Base-by-base conservation (phyloP, 2,329 filamentous ascomycete species). In the Fusarium sp. region DNA sequence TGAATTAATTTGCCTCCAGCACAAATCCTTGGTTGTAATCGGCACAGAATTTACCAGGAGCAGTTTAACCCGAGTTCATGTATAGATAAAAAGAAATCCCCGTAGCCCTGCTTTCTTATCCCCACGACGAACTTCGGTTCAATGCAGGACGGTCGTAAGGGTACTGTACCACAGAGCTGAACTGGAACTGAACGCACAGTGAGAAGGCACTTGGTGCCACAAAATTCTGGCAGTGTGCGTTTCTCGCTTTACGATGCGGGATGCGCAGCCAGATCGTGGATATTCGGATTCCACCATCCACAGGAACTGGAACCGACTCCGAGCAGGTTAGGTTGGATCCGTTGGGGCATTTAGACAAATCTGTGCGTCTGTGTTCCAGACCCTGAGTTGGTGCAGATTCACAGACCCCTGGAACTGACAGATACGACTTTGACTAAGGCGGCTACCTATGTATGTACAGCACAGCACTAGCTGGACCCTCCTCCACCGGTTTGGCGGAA, bases 401-500 rank as follows among this genome's bases (percentile, higher is more conserved):
- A 62, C 42, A 56, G 36, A 55, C 63, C 67, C 70, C 59, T 59
- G 31, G 62, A 56, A 40, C 56, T 56, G 42, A 53, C 57, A 40
- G 55, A 35, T 55, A 69, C 61, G 49, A 57, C 46, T 36, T 59
- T 29, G 42, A 53, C 59, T 36, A 62, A 61, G 31, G 16, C 20
- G 22, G 22, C 24, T 24, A 24, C 24, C 20, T 17, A 17, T n/a
- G 31, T 33, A 33, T 33, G 31, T 33, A 33, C 31, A 51, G 24
- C 14, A 51, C 46, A 51, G 46, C 35, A 59, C 42, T 31, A 27
- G 11, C 16, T 17, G 16, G 20, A 31, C 49, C 35, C 66, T 71
- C 71, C 71, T 71, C 71, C 71, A 71, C 71, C 44, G 17, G 67
- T 53, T 71, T 69, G 63, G 36, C 59, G 49, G 70, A 44, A 33